Conservation (phyloP, 2,329 filamentous ascomycete genomes). For the Claviceps paspali region DNA sequence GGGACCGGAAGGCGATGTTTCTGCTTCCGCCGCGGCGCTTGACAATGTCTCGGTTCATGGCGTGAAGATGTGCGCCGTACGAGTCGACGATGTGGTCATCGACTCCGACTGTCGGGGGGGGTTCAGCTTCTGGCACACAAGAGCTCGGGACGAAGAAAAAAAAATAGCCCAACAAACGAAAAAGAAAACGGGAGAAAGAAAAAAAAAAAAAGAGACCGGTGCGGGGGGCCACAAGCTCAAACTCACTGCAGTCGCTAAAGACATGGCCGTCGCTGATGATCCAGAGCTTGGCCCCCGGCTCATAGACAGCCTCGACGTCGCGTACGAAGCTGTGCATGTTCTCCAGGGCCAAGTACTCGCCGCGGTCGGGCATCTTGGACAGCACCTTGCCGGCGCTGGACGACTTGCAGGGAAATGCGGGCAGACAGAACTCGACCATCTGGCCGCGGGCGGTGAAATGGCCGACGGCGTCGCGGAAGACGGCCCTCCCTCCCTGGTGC, state of each 20-base stretch:
- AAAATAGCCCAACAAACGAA: too few species aligned
- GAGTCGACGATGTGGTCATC: slow-evolving; percentile 25
- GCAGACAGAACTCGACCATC: slow-evolving; percentile 16
- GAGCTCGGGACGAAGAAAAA: too few species aligned
- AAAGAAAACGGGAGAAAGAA: too few species aligned
- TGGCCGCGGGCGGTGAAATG: slow-evolving; percentile 12
- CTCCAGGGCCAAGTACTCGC: slow-evolving; percentile 19
- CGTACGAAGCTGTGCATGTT: slow-evolving; percentile 16
- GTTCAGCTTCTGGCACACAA: not conserved
- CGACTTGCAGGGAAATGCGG: slow-evolving; percentile 25
- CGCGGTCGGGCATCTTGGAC: slow-evolving; percentile 17
- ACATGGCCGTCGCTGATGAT: slow-evolving; percentile 26
- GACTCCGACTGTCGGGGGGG: slow-evolving; percentile 21
- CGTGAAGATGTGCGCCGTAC: slow-evolving; percentile 21
- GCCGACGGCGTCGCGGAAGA: slow-evolving; percentile 10
- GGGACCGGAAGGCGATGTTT: slow-evolving; percentile 15
- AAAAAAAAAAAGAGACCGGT: not conserved
- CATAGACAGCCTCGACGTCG: slow-evolving; percentile 16
- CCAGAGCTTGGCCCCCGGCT: slow-evolving; percentile 18
- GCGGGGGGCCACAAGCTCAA: too few species aligned
- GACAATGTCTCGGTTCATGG: slow-evolving; percentile 19
- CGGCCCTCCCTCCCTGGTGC: slow-evolving; percentile 8
- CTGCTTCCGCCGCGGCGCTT: slow-evolving; percentile 10
- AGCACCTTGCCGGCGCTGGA: slow-evolving; percentile 19
- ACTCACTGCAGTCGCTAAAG: slow-evolving; percentile 24